Base-by-base conservation (phyloP, 2,329 filamentous ascomycete species). In the Cadophora sp. region DNA sequence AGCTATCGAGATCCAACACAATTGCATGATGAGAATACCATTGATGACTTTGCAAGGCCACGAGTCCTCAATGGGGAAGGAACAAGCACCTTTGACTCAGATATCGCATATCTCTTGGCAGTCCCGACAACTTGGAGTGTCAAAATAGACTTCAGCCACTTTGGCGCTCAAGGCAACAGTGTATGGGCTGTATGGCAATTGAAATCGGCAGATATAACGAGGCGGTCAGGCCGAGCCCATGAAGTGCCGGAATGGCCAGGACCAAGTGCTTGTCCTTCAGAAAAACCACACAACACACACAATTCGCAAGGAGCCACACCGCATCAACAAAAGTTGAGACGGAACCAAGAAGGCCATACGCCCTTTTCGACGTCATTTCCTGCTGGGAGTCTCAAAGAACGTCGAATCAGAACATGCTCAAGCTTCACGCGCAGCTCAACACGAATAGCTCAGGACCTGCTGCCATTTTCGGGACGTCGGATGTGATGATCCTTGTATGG, bases 341-440 rank as follows among this genome's bases (percentile, higher is more conserved):
- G 59, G 62, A 41, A 59, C 59, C 43, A 16, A 64, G 62, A 59
- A 59, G 27, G 53, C 18, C 27, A 64, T 39, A 50, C 20, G 51
- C 22, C 20, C 41, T 48, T 20, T 27, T n/a, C 11, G 53, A 59
- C 56, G 56, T 60, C 63, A 65, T 45, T 43, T n/a, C 4, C 18
- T 51, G 27, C 43, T 65, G 24, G 43, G 3, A 48, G 33, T 58
- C 33, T 58, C 55, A 58, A 24, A 11, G 13, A 7, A 7, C 20
- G 16, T 24, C 55, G 55, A 58, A 58, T 58, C 36, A 41, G 55
- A 58, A 41, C 33, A 58, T 58, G 33, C 36, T 58, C 55, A 39
- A 43, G 33, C 20, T 13, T 58, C 36, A 41, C 16, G 18, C 14
- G 55, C 36, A 13, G 5, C 5, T 51, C 20, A 53, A 33, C 24